These are phyloP conservation scores for Phytophthora aleatoria DNA, from an alignment of 352 stramenopile species.

Conservation along the genomic window DNA sequence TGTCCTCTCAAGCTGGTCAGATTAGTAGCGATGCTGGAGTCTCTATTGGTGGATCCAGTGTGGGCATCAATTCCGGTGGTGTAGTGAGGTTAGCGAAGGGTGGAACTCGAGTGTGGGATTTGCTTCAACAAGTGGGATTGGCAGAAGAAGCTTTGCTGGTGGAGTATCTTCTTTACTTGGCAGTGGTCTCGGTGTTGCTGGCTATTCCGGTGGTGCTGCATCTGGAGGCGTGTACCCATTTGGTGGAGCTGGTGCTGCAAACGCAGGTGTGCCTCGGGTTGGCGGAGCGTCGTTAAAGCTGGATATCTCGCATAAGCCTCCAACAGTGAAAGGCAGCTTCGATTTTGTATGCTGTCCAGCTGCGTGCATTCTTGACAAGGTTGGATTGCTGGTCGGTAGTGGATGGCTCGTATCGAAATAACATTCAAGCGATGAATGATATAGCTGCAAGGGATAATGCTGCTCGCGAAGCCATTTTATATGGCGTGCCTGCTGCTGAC, in stretches of 20 bases:
- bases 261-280: neutral
- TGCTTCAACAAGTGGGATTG: conserved; percentile 1
- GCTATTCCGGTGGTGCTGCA: neutral
- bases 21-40: neutral
- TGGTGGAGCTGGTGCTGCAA: neutral
- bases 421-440: no score
- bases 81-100: neutral
- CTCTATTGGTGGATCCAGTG: neutral
- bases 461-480: no score
- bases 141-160: neutral
- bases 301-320: neutral
- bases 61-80: neutral
- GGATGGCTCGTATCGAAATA: no score
- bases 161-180: neutral
- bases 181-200: neutral
- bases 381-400: no score
- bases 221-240: neutral
- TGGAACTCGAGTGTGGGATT: conserved; percentile 1
- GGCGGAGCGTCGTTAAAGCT: neutral
- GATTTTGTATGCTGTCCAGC: neutral
- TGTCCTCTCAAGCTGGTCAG: neutral
- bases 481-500: no score
- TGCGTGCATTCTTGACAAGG: no score
- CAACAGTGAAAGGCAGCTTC: neutral
- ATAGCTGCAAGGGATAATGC: no score